phyloP scores from a whole-genome alignment of 2,329 filamentous ascomycete genomes.

The Aspergillus ochraceoroseus region DNA sequence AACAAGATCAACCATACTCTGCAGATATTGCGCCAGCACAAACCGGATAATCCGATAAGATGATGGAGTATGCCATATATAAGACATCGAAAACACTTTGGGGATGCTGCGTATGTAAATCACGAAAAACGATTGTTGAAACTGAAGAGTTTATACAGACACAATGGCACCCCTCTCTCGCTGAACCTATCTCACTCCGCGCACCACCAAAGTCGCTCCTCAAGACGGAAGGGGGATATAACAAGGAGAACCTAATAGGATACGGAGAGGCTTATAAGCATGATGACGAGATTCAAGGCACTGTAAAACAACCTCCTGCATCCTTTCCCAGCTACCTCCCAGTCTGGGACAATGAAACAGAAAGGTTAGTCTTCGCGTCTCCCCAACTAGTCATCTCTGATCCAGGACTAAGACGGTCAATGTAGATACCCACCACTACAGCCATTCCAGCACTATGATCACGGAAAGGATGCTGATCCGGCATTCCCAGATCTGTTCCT shows the following conservation, averaged over 20 bases:
- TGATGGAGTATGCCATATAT: constrained; percentile 14
- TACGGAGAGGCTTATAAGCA: constrained; percentile 37
- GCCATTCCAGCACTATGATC: constrained; percentile 68
- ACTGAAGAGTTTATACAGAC: background rate
- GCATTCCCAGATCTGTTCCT: constrained; percentile 64
- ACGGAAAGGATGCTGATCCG: constrained; percentile 68
- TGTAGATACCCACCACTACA: constrained; percentile 58
- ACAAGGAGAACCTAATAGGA: constrained; percentile 38
- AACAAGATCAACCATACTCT: constrained; percentile 20
- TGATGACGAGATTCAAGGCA: constrained; percentile 52
- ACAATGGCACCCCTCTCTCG: constrained; percentile 37
- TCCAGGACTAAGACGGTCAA: constrained; percentile 1
- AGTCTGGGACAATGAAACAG: constrained; percentile 59
- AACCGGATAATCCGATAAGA: constrained; percentile 15
- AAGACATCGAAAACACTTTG: background rate
- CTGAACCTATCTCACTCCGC: constrained; percentile 30
- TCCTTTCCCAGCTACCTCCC: constrained; percentile 70
- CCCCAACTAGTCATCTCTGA: too few relatives aligned
- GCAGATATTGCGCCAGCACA: constrained; percentile 23
- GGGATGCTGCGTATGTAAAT: background rate
- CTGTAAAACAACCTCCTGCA: constrained; percentile 50
- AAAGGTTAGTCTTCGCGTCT: constrained; percentile 23
- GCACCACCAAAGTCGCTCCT: constrained; percentile 22
- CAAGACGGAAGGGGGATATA: constrained; percentile 31
- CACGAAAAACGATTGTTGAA: background rate